These are phyloP conservation scores for Bipolaris zeicola DNA, from an alignment of 2,329 filamentous ascomycete genomes.

Conservation along the genomic window DNA sequence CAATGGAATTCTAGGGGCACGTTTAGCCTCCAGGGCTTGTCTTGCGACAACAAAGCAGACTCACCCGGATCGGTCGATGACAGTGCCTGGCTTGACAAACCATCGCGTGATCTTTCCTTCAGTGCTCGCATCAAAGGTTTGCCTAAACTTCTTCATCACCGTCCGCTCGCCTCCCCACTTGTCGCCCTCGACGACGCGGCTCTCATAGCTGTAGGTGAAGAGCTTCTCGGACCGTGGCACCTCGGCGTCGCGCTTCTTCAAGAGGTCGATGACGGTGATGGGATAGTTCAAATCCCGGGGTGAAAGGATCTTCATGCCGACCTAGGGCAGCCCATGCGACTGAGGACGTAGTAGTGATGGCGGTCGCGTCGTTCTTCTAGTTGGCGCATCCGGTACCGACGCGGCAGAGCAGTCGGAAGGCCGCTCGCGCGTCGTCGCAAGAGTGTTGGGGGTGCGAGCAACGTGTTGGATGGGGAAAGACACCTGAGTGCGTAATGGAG, in stretches of 20 bases:
- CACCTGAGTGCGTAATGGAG: background rate
- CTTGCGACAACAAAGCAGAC: background rate
- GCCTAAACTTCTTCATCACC: constrained; percentile 72
- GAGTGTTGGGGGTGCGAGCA: background rate
- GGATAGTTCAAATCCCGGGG: constrained; percentile 76
- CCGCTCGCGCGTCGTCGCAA: constrained; percentile 2
- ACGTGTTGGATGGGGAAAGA: background rate
- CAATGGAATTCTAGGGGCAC: constrained; percentile 56
- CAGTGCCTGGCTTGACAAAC: constrained; percentile 70
- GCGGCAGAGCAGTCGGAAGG: constrained; percentile 12
- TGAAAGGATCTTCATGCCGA: constrained; percentile 57
- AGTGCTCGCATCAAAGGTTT: constrained; percentile 80
- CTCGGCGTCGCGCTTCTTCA: constrained; percentile 74
- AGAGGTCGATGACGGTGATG: constrained; percentile 85
- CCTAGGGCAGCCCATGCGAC: constrained; percentile 40
- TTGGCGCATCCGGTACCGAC: constrained; percentile 42
- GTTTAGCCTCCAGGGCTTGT: constrained; percentile 3
- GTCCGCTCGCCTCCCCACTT: constrained; percentile 75
- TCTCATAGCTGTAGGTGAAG: constrained; percentile 86
- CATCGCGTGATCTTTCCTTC: constrained; percentile 81
- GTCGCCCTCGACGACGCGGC: constrained; percentile 69
- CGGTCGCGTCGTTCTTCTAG: constrained; percentile 34
- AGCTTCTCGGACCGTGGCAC: constrained; percentile 78
- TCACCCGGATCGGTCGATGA: constrained; percentile 56
- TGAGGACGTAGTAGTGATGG: constrained; percentile 21